Evolutionary conservation across 2,329 filamentous ascomycete genomes (phyloP).

Genomic region (Fusarium setosum): DNA sequence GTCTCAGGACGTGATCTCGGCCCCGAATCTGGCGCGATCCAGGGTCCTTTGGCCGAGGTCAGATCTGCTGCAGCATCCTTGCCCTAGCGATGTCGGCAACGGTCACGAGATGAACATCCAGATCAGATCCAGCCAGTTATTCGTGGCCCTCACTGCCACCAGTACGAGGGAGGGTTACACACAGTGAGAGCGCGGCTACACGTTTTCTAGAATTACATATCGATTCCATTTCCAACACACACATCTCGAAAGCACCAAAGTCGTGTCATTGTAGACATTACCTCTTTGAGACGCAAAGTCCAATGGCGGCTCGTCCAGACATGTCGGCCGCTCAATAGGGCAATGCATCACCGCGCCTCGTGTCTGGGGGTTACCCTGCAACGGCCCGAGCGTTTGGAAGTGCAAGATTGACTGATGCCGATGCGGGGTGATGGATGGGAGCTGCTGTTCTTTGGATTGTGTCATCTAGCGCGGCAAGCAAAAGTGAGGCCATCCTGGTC

Average conservation of each 20-base stretch:
- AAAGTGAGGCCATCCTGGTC: background rate
- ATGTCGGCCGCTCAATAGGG: too few relatives aligned
- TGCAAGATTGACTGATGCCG: constrained; percentile 9
- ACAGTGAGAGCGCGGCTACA: constrained; percentile 19
- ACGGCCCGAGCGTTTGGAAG: constrained; percentile 24
- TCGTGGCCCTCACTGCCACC: background rate
- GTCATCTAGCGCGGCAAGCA: constrained; percentile 22
- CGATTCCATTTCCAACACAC: background rate
- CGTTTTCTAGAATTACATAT: background rate
- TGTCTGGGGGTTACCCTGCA: background rate
- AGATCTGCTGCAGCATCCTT: constrained; percentile 35
- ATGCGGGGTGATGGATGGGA: constrained; percentile 16
- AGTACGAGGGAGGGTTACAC: background rate
- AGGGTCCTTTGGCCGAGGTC: constrained; percentile 25
- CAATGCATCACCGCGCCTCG: background rate
- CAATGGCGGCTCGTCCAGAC: background rate
- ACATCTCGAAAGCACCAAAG: background rate
- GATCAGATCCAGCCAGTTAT: background rate
- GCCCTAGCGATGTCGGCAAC: constrained; percentile 31
- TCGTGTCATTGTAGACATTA: background rate
- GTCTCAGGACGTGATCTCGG: background rate
- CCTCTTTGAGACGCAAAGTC: background rate
- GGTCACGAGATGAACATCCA: constrained; percentile 23
- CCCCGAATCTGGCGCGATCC: constrained; percentile 3
- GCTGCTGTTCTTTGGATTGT: background rate